Evolutionary conservation across 768 basidiomycete species (phyloP).

Genomic region (Pisolithus microcarpus): DNA sequence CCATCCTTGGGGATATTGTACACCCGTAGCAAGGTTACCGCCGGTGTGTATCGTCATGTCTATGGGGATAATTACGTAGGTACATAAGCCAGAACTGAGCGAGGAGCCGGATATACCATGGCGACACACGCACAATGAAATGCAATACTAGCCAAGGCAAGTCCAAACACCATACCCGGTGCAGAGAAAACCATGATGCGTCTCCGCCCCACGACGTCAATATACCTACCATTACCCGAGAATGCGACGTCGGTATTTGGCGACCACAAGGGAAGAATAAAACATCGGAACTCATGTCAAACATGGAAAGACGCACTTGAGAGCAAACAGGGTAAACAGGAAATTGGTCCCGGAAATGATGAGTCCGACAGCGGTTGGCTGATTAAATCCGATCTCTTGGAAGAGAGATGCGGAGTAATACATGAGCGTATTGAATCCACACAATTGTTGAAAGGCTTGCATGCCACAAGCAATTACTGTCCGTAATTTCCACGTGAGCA

Average conservation of each 20-base stretch:
- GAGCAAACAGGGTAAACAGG: conserved; percentile 66
- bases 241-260: background rate
- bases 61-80: conserved; percentile 22
- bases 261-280: no score
- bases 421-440: conserved; percentile 79
- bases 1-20: conserved; percentile 53
- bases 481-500: background rate
- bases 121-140: conserved; percentile 55
- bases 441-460: conserved; percentile 79
- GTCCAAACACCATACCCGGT: conserved; percentile 65
- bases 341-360: conserved; percentile 77
- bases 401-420: conserved; percentile 74
- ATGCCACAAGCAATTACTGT: conserved; percentile 71
- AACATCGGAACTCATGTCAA: no score
- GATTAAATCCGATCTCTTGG: conserved; percentile 72
- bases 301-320: conserved; percentile 38
- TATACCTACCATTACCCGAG: conserved; percentile 25
- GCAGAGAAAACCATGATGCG: conserved; percentile 64
- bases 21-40: conserved; percentile 51
- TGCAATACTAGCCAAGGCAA: conserved; percentile 55
- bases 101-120: background rate
- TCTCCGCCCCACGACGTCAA: conserved; percentile 64
- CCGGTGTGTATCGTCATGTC: conserved; percentile 57
- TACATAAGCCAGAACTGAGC: background rate
- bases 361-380: conserved; percentile 75